Percentiles rank a stretch among this genome's conserved stretches.
Conservation (phyloP, 768 basidiomycete genomes). For the Boletellus ananiceps region DNA sequence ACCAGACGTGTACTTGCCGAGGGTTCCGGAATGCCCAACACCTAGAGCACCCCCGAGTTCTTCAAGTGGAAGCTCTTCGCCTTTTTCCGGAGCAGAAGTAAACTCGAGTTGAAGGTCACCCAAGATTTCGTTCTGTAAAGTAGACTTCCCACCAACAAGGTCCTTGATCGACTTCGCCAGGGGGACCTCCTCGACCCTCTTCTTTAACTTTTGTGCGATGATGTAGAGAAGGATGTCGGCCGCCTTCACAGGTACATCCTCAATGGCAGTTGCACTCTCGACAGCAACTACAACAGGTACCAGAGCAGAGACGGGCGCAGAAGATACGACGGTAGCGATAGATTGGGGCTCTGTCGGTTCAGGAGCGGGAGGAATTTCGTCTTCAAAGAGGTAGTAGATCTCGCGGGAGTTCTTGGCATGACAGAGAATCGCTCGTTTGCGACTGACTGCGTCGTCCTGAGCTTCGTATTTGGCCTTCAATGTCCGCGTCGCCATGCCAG, state of each 20-base stretch:
- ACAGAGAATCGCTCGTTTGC: conserved; percentile 78
- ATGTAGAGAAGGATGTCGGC: conserved; percentile 81
- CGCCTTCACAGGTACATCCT: conserved; percentile 90
- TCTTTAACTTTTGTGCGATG: conserved; percentile 98
- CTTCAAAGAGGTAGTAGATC: conserved; percentile 97
- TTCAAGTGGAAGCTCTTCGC: conserved; percentile 93
- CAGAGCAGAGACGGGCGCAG: conserved; percentile 39
- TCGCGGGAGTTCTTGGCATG: conserved; percentile 95
- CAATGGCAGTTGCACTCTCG: conserved; percentile 65
- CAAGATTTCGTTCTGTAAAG: conserved; percentile 96
- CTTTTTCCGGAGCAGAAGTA: conserved; percentile 92
- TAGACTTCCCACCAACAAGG: conserved; percentile 97
- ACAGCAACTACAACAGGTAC: conserved; percentile 43
- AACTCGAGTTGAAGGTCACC: conserved; percentile 97
- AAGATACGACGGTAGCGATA: conserved; percentile 35
- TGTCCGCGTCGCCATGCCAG: conserved; percentile 90
- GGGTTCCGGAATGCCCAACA: conserved; percentile 74
- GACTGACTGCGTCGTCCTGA: conserved; percentile 79
- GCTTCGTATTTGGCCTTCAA: conserved; percentile 92
- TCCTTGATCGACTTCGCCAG: conserved; percentile 96
- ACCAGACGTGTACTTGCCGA: conserved; percentile 92
- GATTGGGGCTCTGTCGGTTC: conserved; percentile 29
- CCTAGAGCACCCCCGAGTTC: conserved; percentile 86
- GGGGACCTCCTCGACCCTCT: conserved; percentile 83
- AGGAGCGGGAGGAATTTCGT: conserved; percentile 48